A percentile compares a stretch with the other conserved stretches of the same genome.
Conservation (phyloP, 148 eudicot genomes). For the Rhododendron griersonianum region DNA sequence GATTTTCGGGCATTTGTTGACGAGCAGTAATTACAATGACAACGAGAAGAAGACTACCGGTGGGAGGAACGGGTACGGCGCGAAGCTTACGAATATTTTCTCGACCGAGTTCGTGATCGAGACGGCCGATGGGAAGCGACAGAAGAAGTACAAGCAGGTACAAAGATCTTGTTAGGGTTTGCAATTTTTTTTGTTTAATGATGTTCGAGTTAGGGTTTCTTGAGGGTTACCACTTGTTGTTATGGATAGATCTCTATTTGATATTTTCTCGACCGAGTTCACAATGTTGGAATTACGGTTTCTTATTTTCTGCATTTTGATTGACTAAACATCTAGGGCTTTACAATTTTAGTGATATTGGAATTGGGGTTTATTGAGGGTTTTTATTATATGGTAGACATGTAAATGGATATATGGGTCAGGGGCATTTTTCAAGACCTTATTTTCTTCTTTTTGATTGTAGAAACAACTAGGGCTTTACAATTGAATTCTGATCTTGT, state of each 20-base stretch:
- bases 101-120: constrained; percentile 85
- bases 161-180: too few relatives aligned
- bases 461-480: not conserved
- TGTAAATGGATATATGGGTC: not conserved
- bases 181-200: too few relatives aligned
- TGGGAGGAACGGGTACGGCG: constrained; percentile 94
- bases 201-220: too few relatives aligned
- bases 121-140: constrained; percentile 87
- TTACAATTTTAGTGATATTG: not conserved
- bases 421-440: not conserved
- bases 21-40: constrained; percentile 91
- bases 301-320: not conserved
- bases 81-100: constrained; percentile 86
- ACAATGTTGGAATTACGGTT: too few relatives aligned
- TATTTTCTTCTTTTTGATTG: not conserved
- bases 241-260: too few relatives aligned
- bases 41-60: constrained; percentile 91
- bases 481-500: not conserved
- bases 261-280: too few relatives aligned
- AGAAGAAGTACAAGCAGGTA: constrained; percentile 85
- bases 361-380: not conserved
- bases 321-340: not conserved
- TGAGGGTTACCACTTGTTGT: too few relatives aligned
- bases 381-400: not conserved
- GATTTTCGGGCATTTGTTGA: constrained; percentile 89